Percentiles rank a stretch among this genome's conserved stretches.
Evolutionary conservation across 495 filamentous ascomycete genomes (phyloP).

Genomic region (Aspergillus taichungensis): DNA sequence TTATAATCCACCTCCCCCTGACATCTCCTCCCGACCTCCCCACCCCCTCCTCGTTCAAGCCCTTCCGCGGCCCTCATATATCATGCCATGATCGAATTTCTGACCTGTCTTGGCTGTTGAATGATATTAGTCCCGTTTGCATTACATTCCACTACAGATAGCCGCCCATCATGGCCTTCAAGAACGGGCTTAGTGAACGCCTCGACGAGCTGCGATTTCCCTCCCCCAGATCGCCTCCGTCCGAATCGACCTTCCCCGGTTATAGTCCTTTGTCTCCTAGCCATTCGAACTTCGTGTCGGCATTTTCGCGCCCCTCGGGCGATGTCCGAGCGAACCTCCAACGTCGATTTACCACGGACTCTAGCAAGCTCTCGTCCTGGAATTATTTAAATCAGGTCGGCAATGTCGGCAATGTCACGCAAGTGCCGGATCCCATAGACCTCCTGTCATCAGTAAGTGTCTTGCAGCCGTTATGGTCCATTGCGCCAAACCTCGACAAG

Average conservation of each 20-base stretch:
- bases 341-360: slow-evolving; percentile 89
- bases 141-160: slow-evolving; percentile 9
- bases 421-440: slow-evolving; percentile 49
- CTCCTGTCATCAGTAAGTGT: slow-evolving; percentile 44
- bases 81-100: slow-evolving; percentile 12
- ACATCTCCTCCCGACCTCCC: neutral
- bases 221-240: slow-evolving; percentile 60
- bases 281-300: slow-evolving; percentile 48
- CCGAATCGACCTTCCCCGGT: slow-evolving; percentile 60
- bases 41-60: neutral
- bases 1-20: slow-evolving; percentile 2
- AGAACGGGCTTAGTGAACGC: slow-evolving; percentile 54
- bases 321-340: slow-evolving; percentile 67
- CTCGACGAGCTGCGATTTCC: slow-evolving; percentile 73
- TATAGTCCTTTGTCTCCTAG: slow-evolving; percentile 63
- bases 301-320: slow-evolving; percentile 43
- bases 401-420: slow-evolving; percentile 31
- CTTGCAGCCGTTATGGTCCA: too few species aligned
- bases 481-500: too few species aligned
- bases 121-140: slow-evolving; percentile 25
- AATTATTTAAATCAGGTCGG: slow-evolving; percentile 52
- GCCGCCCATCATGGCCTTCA: slow-evolving; percentile 52
- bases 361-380: slow-evolving; percentile 75
- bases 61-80: neutral
- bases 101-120: slow-evolving; percentile 18